Evolutionary conservation across 2,329 filamentous ascomycete species (phyloP).

Genomic region (Cytospora leucostoma): DNA sequence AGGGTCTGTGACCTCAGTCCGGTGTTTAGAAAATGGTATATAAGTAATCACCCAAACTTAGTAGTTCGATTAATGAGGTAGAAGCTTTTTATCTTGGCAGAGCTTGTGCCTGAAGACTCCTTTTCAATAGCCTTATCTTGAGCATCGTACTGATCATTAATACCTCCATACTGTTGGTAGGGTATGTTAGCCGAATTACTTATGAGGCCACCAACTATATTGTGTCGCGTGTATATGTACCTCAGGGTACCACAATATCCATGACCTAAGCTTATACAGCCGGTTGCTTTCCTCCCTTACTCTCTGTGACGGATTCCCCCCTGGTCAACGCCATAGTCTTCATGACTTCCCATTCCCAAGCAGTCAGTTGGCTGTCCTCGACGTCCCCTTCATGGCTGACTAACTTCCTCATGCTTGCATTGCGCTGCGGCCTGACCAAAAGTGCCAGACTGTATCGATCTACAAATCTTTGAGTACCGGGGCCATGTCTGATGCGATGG

Average conservation of each 20-base stretch:
- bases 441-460: slow-evolving; percentile 16
- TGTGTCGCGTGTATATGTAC: neutral
- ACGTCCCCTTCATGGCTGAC: neutral
- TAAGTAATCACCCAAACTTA: no score
- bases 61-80: no score
- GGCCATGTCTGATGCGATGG: slow-evolving; percentile 30
- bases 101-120: no score
- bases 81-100: no score
- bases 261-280: neutral
- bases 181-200: no score
- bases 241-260: neutral
- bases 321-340: slow-evolving; percentile 2
- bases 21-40: no score
- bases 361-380: neutral
- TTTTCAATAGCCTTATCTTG: no score
- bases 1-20: no score
- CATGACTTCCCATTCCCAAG: slow-evolving; percentile 19
- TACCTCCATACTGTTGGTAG: no score
- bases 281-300: slow-evolving; percentile 1
- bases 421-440: slow-evolving; percentile 14
- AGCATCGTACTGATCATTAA: no score
- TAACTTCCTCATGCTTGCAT: slow-evolving; percentile 12
- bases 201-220: no score
- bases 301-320: slow-evolving; percentile 1
- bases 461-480: slow-evolving; percentile 4